These are phyloP conservation scores for Aspergillus eucalypticola DNA, from an alignment of 2,329 filamentous ascomycete genomes.

Conservation along the genomic window DNA sequence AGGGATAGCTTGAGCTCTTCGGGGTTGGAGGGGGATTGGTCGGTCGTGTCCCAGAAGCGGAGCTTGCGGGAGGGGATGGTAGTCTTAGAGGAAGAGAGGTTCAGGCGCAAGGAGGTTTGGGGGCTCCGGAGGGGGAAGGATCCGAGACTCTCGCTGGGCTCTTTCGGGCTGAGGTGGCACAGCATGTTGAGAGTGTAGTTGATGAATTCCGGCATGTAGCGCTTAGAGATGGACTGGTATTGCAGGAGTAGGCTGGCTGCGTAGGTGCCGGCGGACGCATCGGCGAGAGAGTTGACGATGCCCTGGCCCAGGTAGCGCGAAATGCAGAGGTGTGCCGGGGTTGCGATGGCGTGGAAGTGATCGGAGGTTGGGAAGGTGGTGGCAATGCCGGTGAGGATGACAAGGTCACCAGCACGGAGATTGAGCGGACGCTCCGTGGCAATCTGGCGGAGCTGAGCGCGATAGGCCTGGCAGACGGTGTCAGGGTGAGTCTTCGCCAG, in stretches of 20 bases:
- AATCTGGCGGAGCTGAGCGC: slow-evolving; percentile 65
- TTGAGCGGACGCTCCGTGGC: slow-evolving; percentile 54
- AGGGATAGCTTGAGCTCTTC: slow-evolving; percentile 60
- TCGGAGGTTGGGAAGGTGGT: slow-evolving; percentile 92
- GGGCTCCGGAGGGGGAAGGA: slow-evolving; percentile 65
- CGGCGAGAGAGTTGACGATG: slow-evolving; percentile 63
- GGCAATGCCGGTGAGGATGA: slow-evolving; percentile 79
- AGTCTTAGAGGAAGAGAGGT: slow-evolving; percentile 26
- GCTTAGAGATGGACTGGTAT: slow-evolving; percentile 79
- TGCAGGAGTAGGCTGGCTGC: slow-evolving; percentile 76
- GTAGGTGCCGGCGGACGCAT: slow-evolving; percentile 74
- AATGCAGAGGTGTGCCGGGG: slow-evolving; percentile 84
- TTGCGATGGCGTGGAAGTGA: slow-evolving; percentile 94
- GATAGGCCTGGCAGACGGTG: slow-evolving; percentile 75
- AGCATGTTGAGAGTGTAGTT: slow-evolving; percentile 79
- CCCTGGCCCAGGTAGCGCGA: slow-evolving; percentile 79
- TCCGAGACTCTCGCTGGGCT: slow-evolving; percentile 51
- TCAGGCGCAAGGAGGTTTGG: slow-evolving; percentile 53
- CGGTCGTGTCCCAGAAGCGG: slow-evolving; percentile 58
- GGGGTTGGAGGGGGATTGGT: slow-evolving; percentile 24
- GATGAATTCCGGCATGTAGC: slow-evolving; percentile 85
- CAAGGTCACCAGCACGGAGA: slow-evolving; percentile 68
- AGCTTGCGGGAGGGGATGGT: slow-evolving; percentile 53
- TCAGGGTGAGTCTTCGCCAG: slow-evolving; percentile 82
- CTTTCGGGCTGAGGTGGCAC: slow-evolving; percentile 62